Percentiles rank a stretch among this genome's conserved stretches.
phyloP scores from a whole-genome alignment of 192 early-diverging fungal species.

The Globomyces pollinis-pini region DNA sequence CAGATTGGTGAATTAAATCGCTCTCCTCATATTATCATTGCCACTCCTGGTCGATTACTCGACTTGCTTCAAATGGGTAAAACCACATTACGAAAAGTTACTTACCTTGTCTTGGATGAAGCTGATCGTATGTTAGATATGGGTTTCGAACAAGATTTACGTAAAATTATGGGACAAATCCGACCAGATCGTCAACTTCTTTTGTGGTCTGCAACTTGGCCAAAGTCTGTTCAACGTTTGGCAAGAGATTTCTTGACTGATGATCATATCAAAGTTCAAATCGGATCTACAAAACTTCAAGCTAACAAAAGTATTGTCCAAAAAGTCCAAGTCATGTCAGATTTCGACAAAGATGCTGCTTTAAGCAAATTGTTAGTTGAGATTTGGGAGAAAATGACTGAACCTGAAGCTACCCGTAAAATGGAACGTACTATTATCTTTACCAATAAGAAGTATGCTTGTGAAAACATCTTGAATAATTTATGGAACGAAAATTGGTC shows the following conservation, averaged over 20 bases:
- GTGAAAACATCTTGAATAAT: constrained; percentile 63
- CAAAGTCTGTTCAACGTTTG: constrained; percentile 77
- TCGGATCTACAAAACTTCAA: constrained; percentile 77
- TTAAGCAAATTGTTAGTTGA: constrained; percentile 53
- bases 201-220: constrained; percentile 96
- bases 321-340: constrained; percentile 78
- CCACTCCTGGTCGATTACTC: constrained; percentile 90
- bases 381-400: constrained; percentile 32
- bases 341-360: constrained; percentile 63
- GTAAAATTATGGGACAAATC: constrained; percentile 72
- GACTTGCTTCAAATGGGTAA: constrained; percentile 81
- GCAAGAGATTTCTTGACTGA: constrained; percentile 75
- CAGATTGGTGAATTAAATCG: constrained; percentile 55
- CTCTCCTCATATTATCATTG: constrained; percentile 67
- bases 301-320: constrained; percentile 82
- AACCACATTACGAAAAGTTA: constrained; percentile 76
- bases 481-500: constrained; percentile 55
- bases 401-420: constrained; percentile 24
- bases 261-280: constrained; percentile 73
- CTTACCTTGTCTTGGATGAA: constrained; percentile 94
- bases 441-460: constrained; percentile 37
- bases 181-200: constrained; percentile 70
- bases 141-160: constrained; percentile 86
- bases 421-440: constrained; percentile 40
- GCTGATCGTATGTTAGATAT: constrained; percentile 95